These are phyloP conservation scores for Xylaria sp. DNA, from an alignment of 2,329 filamentous ascomycete species.

Conservation along the genomic window DNA sequence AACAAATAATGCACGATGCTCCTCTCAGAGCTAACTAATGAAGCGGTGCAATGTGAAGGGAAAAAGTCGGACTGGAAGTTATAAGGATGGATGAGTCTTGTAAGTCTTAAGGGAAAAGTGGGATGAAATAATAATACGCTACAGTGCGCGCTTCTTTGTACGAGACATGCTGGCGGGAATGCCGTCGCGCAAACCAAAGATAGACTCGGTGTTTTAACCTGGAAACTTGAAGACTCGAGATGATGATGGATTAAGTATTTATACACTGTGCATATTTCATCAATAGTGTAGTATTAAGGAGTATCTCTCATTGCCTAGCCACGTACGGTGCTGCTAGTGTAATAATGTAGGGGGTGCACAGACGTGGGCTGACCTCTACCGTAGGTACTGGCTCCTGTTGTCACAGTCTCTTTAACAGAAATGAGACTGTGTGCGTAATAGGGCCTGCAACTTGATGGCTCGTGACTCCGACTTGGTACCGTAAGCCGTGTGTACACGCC, in stretches of 20 bases:
- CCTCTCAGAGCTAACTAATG: conserved; percentile 17
- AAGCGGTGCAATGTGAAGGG: conserved; percentile 17
- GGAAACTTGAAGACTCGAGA: neutral
- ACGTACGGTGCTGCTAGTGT: too few relatives aligned
- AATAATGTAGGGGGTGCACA: conserved; percentile 4
- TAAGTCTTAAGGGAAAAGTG: conserved; percentile 15
- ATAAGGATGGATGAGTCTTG: conserved; percentile 8
- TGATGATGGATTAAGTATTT: neutral
- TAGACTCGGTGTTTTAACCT: neutral
- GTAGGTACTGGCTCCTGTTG: neutral
- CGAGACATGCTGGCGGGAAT: conserved; percentile 28
- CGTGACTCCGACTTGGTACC: conserved; percentile 20
- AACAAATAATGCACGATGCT: conserved; percentile 16
- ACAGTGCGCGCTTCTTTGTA: conserved; percentile 28
- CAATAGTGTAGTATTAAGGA: neutral
- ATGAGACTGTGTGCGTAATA: neutral
- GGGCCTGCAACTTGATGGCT: neutral
- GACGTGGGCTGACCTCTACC: neutral
- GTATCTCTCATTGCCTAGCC: neutral
- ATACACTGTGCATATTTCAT: conserved; percentile 13
- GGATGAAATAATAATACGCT: conserved; percentile 19
- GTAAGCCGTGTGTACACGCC: conserved; percentile 9
- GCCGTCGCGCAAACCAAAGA: conserved; percentile 31
- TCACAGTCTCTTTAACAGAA: neutral
- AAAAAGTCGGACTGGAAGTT: conserved; percentile 15